Evolutionary conservation across 768 basidiomycete species (phyloP), one percentile per base, ranked within the genome.

Genomic region (Termitomyces sp.): DNA sequence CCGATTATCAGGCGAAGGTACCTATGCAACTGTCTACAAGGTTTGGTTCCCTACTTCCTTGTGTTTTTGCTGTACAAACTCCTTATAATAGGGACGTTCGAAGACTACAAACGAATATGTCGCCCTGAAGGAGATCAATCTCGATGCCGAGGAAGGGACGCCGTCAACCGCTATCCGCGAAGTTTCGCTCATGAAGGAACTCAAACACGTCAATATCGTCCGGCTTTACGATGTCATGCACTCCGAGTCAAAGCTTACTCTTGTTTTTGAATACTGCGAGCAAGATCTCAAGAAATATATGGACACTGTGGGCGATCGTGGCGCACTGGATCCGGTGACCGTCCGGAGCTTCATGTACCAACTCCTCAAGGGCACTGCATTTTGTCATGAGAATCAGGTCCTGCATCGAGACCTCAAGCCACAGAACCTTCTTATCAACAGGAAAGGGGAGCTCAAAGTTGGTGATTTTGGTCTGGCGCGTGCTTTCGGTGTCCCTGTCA

Each of bases 241-340:
- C 72, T 98, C 95, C 17, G 97, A 99, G 73, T 91, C 92, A 8
- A 98, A 98, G 64, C 87, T 99, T 48, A 91, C 98, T 60, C 89
- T 99, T 57, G 95, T 99, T 63, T 99, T 98, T 72, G 97, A 99
- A 73, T 98, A 84, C 69, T 97, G 94, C 72, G 97, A 99, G 66
- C 92, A 95, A 72, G 97, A 99, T 74, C 80, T 99, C 45, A 99
- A 99, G 73, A 94, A 94, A 69, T 98, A 98, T 72, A 99, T 99
- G 97, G 97, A 99, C 70, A 88, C 91, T 35, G 88, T 97, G 64
- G 97, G 97, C 54, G 94, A 98, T 62, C 85, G 95, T 43, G 94
- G 97, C 53, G 94, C 96, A 4, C 80, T 99, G 42, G 94, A 97
- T 60, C 85, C 91, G 17, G 79, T 81, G 44, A 94, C 91, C 3